Percentiles rank a stretch among this genome's conserved stretches.
These are phyloP conservation scores for Trametes hirsuta DNA, from an alignment of 1,284 basidiomycete genomes.

Conservation along the genomic window DNA sequence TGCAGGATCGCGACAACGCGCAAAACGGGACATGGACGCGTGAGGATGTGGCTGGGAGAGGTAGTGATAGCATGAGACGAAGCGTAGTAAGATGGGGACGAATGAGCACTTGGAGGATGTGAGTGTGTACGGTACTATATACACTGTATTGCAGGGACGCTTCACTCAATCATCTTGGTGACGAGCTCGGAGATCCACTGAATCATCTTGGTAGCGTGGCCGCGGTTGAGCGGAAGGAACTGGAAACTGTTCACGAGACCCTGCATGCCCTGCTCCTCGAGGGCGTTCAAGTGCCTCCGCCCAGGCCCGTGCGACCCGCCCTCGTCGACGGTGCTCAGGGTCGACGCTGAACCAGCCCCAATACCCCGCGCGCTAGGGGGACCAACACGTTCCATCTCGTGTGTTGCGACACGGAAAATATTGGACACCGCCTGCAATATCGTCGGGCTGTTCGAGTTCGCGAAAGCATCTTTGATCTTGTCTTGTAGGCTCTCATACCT, in stretches of 20 bases:
- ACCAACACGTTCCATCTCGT: constrained; percentile 60
- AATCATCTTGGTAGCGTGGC: constrained; percentile 63
- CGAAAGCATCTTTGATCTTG: constrained; percentile 76
- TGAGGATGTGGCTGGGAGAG: neutral
- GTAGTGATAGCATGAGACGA: neutral
- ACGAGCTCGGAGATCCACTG: constrained; percentile 75
- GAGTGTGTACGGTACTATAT: constrained; percentile 15
- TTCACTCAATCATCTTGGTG: constrained; percentile 52
- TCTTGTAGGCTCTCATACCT: constrained; percentile 84
- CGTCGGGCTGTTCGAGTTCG: constrained; percentile 70
- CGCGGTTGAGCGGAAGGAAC: constrained; percentile 63
- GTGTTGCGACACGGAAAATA: constrained; percentile 71
- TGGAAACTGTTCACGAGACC: constrained; percentile 70
- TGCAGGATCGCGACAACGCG: constrained; percentile 4
- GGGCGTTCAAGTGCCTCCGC: constrained; percentile 51
- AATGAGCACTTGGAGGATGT: constrained; percentile 6
- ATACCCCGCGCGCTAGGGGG: constrained; percentile 40
- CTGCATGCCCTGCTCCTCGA: constrained; percentile 73
- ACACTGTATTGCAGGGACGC: neutral
- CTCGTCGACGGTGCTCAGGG: constrained; percentile 67
- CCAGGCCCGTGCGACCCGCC: constrained; percentile 41
- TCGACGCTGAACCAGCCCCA: constrained; percentile 60
- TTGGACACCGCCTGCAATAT: constrained; percentile 75
- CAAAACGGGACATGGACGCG: neutral
- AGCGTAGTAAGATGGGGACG: neutral